phyloP scores from a whole-genome alignment of 495 filamentous ascomycete genomes.

The Neurospora sp. region DNA sequence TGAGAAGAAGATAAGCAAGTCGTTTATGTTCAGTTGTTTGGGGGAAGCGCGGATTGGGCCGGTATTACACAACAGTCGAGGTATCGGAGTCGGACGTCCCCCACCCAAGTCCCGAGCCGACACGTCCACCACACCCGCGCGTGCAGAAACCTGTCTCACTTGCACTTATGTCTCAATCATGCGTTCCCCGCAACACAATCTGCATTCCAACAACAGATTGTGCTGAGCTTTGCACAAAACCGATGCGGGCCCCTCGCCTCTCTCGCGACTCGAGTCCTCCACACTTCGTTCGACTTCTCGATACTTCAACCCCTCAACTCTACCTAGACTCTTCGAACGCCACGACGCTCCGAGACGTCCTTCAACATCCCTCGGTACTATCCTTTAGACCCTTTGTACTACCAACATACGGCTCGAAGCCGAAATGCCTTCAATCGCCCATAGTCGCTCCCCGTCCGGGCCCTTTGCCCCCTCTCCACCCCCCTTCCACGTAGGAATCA shows the following conservation, averaged over 20 bases:
- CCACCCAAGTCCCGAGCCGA: not conserved
- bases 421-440: slow-evolving; percentile 2
- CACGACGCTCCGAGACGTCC: not conserved
- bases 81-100: not conserved
- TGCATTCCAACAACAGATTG: not conserved
- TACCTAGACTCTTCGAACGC: not conserved
- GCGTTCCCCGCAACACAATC: not conserved
- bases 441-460: slow-evolving; percentile 4
- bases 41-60: not conserved
- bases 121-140: not conserved
- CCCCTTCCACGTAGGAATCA: slow-evolving; percentile 39
- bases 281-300: not conserved
- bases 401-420: not conserved
- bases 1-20: not conserved
- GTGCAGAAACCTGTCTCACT: not conserved
- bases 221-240: not conserved
- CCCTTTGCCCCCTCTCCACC: slow-evolving; percentile 7
- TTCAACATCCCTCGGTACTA: not conserved
- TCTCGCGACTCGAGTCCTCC: not conserved
- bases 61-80: not conserved
- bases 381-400: not conserved
- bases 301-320: not conserved
- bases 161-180: not conserved
- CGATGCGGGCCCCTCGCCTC: not conserved
- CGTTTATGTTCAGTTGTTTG: not conserved